These are phyloP conservation scores for Rutstroemia sp. DNA, from an alignment of 2,329 filamentous ascomycete genomes.

Conservation along the genomic window DNA sequence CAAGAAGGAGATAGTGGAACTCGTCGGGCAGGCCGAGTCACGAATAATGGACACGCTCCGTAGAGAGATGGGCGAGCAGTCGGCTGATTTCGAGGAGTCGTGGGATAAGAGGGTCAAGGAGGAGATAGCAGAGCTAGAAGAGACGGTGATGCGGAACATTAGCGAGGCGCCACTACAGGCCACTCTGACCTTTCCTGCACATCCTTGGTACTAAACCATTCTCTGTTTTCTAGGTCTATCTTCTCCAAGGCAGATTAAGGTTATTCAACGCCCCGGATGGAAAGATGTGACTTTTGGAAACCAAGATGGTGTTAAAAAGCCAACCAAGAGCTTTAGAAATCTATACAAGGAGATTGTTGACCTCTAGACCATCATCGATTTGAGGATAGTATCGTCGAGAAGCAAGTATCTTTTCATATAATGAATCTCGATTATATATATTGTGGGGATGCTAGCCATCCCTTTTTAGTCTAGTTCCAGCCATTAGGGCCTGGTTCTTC, in stretches of 20 bases:
- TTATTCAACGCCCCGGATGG: too few relatives aligned
- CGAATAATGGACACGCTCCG: background rate
- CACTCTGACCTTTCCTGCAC: conserved; percentile 1
- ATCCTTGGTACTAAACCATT: background rate
- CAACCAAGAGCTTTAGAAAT: too few relatives aligned
- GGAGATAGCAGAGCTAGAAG: conserved; percentile 1
- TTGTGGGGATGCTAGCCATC: too few relatives aligned
- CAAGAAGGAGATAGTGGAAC: background rate
- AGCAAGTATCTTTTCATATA: too few relatives aligned
- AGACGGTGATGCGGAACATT: background rate
- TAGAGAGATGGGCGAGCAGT: background rate
- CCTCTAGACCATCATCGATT: too few relatives aligned
- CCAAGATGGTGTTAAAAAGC: too few relatives aligned
- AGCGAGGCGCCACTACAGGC: conserved; percentile 1
- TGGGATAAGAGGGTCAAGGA: background rate
- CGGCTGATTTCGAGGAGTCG: background rate
- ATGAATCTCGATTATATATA: too few relatives aligned
- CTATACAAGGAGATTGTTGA: too few relatives aligned
- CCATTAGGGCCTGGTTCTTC: too few relatives aligned
- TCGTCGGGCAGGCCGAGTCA: background rate
- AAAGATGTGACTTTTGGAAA: too few relatives aligned
- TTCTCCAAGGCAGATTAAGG: background rate
- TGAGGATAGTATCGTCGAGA: too few relatives aligned
- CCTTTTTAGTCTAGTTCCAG: too few relatives aligned
- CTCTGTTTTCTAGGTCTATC: background rate